Percentiles rank a stretch among this genome's conserved stretches.
These are phyloP conservation scores for Solanum hybrid DNA, from an alignment of 305 asterid species.

Conservation along the genomic window DNA sequence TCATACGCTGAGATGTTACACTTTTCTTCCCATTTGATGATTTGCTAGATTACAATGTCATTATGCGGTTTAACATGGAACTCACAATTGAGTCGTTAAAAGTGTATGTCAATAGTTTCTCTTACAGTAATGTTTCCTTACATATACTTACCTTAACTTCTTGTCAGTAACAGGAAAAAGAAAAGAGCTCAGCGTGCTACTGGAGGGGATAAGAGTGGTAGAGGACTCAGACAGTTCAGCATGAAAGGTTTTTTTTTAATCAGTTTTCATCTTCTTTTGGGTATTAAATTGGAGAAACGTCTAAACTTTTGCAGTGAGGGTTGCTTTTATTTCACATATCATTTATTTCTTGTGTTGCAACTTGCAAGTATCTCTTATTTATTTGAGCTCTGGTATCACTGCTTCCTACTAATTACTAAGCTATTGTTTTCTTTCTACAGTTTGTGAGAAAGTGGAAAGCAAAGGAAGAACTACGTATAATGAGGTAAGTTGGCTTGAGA, in stretches of 20 bases:
- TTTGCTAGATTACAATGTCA: background rate
- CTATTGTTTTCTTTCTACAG: conserved; percentile 32
- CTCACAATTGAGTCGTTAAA: background rate
- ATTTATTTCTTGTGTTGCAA: background rate
- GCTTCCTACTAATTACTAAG: conserved; percentile 10
- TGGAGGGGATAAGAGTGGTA: conserved; percentile 85
- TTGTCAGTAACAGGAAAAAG: conserved; percentile 62
- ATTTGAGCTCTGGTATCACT: conserved; percentile 7
- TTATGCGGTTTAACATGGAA: background rate
- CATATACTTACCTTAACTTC: background rate
- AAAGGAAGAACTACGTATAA: conserved; percentile 95
- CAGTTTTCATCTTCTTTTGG: background rate
- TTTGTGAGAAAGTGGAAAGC: conserved; percentile 97
- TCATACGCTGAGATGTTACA: background rate
- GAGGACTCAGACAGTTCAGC: conserved; percentile 99
- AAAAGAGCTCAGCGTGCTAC: conserved; percentile 93
- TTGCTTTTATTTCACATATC: background rate
- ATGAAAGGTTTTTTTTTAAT: conserved; percentile 63
- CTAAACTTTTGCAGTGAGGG: background rate
- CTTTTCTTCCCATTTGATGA: background rate
- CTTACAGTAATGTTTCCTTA: background rate
- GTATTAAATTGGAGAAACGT: background rate
- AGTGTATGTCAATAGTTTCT: background rate
- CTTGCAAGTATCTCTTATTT: background rate
- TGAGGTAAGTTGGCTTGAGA: conserved; percentile 49